Conservation (phyloP, 345 rosid genomes). For the Gossypium raimondii region DNA sequence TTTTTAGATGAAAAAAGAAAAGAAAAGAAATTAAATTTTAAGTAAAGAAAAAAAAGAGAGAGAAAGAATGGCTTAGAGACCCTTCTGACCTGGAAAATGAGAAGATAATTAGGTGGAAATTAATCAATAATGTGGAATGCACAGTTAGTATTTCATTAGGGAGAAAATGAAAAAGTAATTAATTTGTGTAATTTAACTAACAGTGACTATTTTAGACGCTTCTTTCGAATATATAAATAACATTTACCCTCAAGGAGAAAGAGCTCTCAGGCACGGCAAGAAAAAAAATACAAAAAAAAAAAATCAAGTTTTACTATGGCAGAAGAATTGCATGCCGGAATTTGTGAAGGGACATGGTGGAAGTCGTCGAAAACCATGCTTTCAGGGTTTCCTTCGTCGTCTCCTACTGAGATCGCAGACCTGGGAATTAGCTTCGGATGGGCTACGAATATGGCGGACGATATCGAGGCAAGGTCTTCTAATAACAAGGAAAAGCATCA, state of each 20-base stretch:
- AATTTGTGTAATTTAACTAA: too few relatives aligned
- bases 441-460: slow-evolving; percentile 27
- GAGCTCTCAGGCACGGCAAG: neutral
- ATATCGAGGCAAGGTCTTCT: slow-evolving; percentile 29
- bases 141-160: too few relatives aligned
- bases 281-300: neutral
- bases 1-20: too few relatives aligned
- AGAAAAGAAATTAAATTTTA: too few relatives aligned
- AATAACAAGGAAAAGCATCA: slow-evolving; percentile 1
- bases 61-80: too few relatives aligned
- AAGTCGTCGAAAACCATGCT: slow-evolving; percentile 38
- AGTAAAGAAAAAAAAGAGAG: too few relatives aligned
- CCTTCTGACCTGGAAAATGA: too few relatives aligned
- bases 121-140: too few relatives aligned
- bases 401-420: slow-evolving; percentile 29
- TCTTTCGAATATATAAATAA: slow-evolving; percentile 26
- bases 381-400: slow-evolving; percentile 36
- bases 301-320: slow-evolving; percentile 38
- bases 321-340: slow-evolving; percentile 55
- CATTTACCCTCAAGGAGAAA: neutral
- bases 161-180: too few relatives aligned
- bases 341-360: slow-evolving; percentile 68
- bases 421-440: slow-evolving; percentile 28
- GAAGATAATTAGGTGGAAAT: too few relatives aligned
- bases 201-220: too few relatives aligned